phyloP scores from a whole-genome alignment of 768 basidiomycete species.

The Amanita phalloides region DNA sequence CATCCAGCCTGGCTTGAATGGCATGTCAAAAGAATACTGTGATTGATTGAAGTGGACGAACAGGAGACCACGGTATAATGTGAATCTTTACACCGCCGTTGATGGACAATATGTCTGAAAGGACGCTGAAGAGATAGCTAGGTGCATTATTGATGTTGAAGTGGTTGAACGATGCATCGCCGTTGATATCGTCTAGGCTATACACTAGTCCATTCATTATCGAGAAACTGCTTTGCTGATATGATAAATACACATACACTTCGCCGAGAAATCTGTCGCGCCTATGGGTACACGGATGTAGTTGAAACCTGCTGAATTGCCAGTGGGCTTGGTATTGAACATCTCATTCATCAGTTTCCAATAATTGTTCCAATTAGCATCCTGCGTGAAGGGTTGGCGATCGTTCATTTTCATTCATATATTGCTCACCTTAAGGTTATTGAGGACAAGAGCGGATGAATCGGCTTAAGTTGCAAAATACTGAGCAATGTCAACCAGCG shows the following conservation, averaged over 20 bases:
- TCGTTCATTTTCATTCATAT: neutral
- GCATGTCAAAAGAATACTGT: neutral
- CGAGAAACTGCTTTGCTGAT: neutral
- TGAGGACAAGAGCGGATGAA: constrained; percentile 52
- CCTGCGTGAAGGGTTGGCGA: constrained; percentile 18
- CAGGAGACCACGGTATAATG: constrained; percentile 67
- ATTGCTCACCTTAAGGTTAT: constrained; percentile 48
- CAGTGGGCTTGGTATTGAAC: constrained; percentile 51
- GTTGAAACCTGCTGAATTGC: constrained; percentile 53
- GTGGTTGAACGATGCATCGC: constrained; percentile 44
- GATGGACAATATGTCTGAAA: constrained; percentile 52
- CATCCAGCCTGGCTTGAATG: constrained; percentile 67
- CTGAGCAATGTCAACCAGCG: neutral
- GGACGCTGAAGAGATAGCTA: constrained; percentile 48
- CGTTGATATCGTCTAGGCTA: constrained; percentile 51
- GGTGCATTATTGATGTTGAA: constrained; percentile 54
- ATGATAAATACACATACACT: constrained; percentile 19
- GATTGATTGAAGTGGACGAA: constrained; percentile 18
- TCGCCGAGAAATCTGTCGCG: constrained; percentile 62
- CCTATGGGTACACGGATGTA: constrained; percentile 64
- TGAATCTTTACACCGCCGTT: constrained; percentile 46
- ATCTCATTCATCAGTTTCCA: constrained; percentile 46
- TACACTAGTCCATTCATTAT: constrained; percentile 29
- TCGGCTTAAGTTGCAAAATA: constrained; percentile 36
- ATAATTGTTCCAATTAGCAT: constrained; percentile 43